phyloP scores from a whole-genome alignment of 768 basidiomycete species.

The Strobilomyces dryophilus region DNA sequence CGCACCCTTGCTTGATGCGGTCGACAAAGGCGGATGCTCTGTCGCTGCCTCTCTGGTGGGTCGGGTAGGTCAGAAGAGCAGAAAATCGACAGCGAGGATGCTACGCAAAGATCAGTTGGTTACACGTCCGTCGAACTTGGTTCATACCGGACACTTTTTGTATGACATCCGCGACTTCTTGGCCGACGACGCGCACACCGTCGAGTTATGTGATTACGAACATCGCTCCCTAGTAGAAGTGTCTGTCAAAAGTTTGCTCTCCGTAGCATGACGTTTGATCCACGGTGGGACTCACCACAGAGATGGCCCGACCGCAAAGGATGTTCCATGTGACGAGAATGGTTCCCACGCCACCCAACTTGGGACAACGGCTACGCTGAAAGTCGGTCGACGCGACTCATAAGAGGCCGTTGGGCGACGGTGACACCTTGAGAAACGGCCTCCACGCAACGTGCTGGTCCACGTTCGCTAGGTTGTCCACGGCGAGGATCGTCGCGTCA shows the following conservation, averaged over 20 bases:
- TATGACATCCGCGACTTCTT: constrained; percentile 80
- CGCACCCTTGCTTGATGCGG: constrained; percentile 73
- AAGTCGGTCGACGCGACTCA: constrained; percentile 98
- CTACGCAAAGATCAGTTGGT: constrained; percentile 35
- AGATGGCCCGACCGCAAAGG: constrained; percentile 81
- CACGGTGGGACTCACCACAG: constrained; percentile 55
- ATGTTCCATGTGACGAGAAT: constrained; percentile 85
- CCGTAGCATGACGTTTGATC: neutral
- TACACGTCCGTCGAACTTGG: neutral
- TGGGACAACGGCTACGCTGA: constrained; percentile 71
- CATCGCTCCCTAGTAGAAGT: constrained; percentile 69
- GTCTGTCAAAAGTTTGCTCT: constrained; percentile 45
- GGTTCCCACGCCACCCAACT: constrained; percentile 95
- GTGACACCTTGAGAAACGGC: constrained; percentile 82
- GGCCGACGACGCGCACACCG: constrained; percentile 79
- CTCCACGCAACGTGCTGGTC: constrained; percentile 88
- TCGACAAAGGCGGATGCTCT: constrained; percentile 71
- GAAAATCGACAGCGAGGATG: constrained; percentile 78
- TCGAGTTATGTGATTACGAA: constrained; percentile 85
- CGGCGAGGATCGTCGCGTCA: constrained; percentile 71
- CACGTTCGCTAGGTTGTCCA: constrained; percentile 84
- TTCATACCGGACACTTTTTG: constrained; percentile 87
- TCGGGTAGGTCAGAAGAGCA: no score
- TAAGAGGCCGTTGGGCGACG: constrained; percentile 80
- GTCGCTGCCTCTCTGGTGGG: constrained; percentile 68